These are phyloP conservation scores for Wickerhamiella parazyma DNA, from an alignment of 805 yeast genomes.

Conservation along the genomic window DNA sequence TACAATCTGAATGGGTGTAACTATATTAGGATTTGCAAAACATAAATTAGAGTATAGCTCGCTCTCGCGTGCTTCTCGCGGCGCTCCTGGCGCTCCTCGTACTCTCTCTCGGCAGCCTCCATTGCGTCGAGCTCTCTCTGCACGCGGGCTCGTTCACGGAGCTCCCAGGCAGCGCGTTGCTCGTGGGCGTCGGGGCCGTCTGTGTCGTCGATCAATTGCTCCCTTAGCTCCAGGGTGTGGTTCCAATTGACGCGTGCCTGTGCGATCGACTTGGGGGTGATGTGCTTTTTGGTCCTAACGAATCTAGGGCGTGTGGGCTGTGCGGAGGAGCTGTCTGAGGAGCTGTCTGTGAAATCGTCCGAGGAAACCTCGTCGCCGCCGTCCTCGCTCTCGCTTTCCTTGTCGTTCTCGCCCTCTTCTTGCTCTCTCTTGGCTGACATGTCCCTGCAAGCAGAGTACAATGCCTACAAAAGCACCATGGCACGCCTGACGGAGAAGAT, in stretches of 20 bases:
- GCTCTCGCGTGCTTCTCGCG: conserved; percentile 22
- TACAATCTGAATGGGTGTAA: conserved; percentile 4
- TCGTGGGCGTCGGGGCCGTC: conserved; percentile 42
- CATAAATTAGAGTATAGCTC: conserved; percentile 9
- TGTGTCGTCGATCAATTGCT: conserved; percentile 42
- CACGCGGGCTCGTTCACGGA: conserved; percentile 29
- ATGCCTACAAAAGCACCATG: conserved; percentile 26
- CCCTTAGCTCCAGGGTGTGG: conserved; percentile 28
- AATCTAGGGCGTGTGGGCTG: conserved; percentile 16
- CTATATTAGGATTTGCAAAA: conserved; percentile 1
- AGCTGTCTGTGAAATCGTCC: conserved; percentile 8
- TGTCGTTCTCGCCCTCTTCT: conserved; percentile 18
- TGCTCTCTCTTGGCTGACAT: conserved; percentile 9
- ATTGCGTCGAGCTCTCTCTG: conserved; percentile 29
- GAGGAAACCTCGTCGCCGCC: conserved; percentile 11
- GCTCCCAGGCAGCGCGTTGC: conserved; percentile 33
- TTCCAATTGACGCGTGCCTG: conserved; percentile 13
- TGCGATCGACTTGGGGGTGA: neutral
- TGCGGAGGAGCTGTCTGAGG: neutral
- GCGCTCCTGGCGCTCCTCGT: conserved; percentile 25
- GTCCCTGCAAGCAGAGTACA: conserved; percentile 30
- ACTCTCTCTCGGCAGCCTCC: conserved; percentile 25
- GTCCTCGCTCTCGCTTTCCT: conserved; percentile 16
- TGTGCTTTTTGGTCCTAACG: conserved; percentile 1
- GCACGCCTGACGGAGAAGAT: conserved; percentile 28